Evolutionary conservation across 2,329 filamentous ascomycete genomes (phyloP).

Genomic region (Fusarium bulbicola): DNA sequence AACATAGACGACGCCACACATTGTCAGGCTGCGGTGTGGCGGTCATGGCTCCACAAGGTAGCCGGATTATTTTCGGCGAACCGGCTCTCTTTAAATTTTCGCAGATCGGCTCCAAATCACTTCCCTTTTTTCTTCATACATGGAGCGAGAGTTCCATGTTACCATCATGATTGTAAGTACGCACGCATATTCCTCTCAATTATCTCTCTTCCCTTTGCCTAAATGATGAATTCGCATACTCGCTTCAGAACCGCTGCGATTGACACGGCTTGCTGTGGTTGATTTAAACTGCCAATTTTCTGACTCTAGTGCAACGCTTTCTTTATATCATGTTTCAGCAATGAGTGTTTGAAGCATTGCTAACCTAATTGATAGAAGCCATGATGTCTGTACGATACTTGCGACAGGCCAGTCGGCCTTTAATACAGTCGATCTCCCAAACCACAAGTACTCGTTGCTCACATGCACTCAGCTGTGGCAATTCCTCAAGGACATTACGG

Average conservation of each 20-base stretch:
- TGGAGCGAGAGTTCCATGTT: constrained; percentile 45
- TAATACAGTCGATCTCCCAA: constrained; percentile 27
- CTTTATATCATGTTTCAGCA: constrained; percentile 7
- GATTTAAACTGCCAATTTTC: constrained; percentile 54
- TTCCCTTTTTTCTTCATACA: constrained; percentile 34
- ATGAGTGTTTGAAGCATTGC: constrained; percentile 15
- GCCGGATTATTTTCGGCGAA: constrained; percentile 37
- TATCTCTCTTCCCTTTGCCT: not conserved
- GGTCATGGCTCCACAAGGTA: not conserved
- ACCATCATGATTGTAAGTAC: constrained; percentile 53
- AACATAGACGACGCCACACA: constrained; percentile 7
- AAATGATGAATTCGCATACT: constrained; percentile 56
- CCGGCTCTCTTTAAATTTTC: constrained; percentile 33
- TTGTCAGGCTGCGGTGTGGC: constrained; percentile 28
- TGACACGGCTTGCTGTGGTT: constrained; percentile 57
- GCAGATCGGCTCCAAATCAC: constrained; percentile 3
- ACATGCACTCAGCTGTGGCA: constrained; percentile 5
- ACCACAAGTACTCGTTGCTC: constrained; percentile 22
- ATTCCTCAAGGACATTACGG: constrained; percentile 19
- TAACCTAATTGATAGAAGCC: constrained; percentile 40
- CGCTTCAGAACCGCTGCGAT: constrained; percentile 63
- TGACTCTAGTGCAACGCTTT: constrained; percentile 43
- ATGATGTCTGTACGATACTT: constrained; percentile 52
- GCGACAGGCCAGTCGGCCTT: constrained; percentile 48
- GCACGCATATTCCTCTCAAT: not conserved